Evolutionary conservation across 352 stramenopile genomes (phyloP).

Genomic region (Globisporangium cederbergense): DNA sequence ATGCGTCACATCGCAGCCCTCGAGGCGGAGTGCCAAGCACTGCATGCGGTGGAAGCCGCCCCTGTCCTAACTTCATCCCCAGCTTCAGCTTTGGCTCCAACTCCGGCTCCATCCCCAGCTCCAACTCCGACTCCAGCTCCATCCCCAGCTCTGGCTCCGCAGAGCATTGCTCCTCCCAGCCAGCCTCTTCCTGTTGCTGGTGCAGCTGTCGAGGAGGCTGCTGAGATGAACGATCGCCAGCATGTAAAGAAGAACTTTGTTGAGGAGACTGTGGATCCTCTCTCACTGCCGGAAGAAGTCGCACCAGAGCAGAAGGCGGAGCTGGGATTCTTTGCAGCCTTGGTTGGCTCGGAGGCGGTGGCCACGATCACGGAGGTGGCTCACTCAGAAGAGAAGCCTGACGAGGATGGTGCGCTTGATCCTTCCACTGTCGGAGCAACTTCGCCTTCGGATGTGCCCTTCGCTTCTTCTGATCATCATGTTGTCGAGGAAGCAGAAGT

Average conservation of each 20-base stretch:
- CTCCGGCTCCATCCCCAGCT: too few relatives aligned
- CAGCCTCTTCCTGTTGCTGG: background rate
- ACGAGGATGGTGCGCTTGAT: background rate
- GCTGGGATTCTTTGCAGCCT: background rate
- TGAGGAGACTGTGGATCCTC: background rate
- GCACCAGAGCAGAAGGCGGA: background rate
- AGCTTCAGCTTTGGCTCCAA: background rate
- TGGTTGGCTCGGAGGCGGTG: background rate
- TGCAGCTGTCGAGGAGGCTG: background rate
- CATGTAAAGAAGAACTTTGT: background rate
- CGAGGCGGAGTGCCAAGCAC: constrained; percentile 26
- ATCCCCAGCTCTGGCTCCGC: background rate
- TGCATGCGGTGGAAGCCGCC: constrained; percentile 1
- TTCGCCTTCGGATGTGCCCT: background rate
- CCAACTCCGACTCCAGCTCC: too few relatives aligned
- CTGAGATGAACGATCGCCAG: background rate
- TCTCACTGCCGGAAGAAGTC: background rate
- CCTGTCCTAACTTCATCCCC: background rate
- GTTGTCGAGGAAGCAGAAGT: background rate
- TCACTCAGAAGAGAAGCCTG: background rate
- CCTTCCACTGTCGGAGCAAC: too few relatives aligned
- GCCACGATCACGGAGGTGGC: background rate
- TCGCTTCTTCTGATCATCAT: background rate
- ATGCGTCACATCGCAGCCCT: constrained; percentile 40
- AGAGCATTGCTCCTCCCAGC: background rate